Base-by-base conservation (phyloP, 768 basidiomycete species). In the Tylopilus vinaceipallidus region DNA sequence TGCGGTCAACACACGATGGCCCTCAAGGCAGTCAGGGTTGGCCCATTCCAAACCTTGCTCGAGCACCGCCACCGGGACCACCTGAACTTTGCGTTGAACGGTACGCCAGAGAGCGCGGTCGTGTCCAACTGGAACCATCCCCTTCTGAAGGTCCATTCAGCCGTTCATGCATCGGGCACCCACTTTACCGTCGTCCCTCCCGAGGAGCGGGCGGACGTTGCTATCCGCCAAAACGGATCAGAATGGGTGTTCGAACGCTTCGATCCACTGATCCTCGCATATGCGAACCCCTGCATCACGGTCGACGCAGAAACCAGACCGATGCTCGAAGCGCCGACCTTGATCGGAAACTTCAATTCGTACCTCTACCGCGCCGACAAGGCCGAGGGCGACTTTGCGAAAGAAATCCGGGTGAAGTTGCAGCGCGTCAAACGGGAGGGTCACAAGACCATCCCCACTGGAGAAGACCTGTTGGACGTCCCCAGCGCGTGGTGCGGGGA, bases 301-400 rank as follows among this genome's bases (percentile, higher is more conserved):
- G 4, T 58, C 8, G 38, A 48, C 5, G 51, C 49, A 19, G 36
- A 49, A 0, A 24, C 23, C 9, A 22, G 8, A 22, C 49, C 42
- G 17, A 41, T 49, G 24, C 50, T 61, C 13, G 53, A 62, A 19
- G 22, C 44, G 17, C 26, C 26, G 14, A 27, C 17, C 13, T 6
- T 13, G 3, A 37, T 61, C 36, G 49, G 53, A 2, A 59, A 62
- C 17, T 61, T 62, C 45, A 50, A 62, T 5, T 59, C 53, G 10
- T 61, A 56, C 33, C 47, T 61, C 29, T 58, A 58, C 37, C 59
- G 60, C 26, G 47, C 43, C 4, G 60, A 50, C 17, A 19, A 45
- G 23, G 47, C 42, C 9, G 42, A 47, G 14, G 29, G 53, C 22
- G 36, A 42, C 12, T 59, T 56, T 12, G 5, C 47, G 11, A 57